Evolutionary conservation across 495 filamentous ascomycete species (phyloP).

Genomic region (Tuber borchii): DNA sequence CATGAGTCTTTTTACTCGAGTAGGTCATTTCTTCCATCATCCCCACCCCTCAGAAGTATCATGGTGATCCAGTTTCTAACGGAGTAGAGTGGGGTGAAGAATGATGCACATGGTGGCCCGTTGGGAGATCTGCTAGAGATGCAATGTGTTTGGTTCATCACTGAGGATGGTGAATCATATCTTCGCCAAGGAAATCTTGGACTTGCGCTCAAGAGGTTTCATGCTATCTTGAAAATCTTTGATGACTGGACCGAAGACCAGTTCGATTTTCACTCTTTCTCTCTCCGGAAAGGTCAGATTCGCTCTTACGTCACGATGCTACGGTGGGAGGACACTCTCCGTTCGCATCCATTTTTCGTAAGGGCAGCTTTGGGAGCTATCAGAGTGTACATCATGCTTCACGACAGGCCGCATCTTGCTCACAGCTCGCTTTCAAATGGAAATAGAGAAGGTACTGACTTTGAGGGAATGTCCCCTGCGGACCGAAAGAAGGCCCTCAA

Average conservation of each 20-base stretch:
- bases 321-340: slow-evolving; percentile 84
- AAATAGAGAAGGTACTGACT: slow-evolving; percentile 45
- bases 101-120: slow-evolving; percentile 79
- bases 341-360: slow-evolving; percentile 88
- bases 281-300: slow-evolving; percentile 87
- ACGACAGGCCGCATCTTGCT: slow-evolving; percentile 66
- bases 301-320: slow-evolving; percentile 93
- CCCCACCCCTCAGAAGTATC: background rate
- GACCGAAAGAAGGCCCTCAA: slow-evolving; percentile 90
- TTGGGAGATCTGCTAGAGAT: slow-evolving; percentile 91
- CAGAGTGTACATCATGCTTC: slow-evolving; percentile 68
- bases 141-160: slow-evolving; percentile 97
- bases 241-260: slow-evolving; percentile 97
- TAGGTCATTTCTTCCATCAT: slow-evolving; percentile 13
- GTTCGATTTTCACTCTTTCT: slow-evolving; percentile 98
- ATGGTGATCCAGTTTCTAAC: slow-evolving; percentile 11
- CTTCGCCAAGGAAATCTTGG: slow-evolving; percentile 73
- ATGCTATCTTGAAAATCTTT: slow-evolving; percentile 69
- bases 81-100: slow-evolving; percentile 35
- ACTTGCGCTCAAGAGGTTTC: slow-evolving; percentile 85
- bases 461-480: slow-evolving; percentile 54
- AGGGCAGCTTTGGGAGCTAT: slow-evolving; percentile 78
- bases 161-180: slow-evolving; percentile 89
- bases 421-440: slow-evolving; percentile 52
- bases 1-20: slow-evolving; percentile 89